Evolutionary conservation across 2,329 filamentous ascomycete genomes (phyloP).

Genomic region (Claviceps sp.): DNA sequence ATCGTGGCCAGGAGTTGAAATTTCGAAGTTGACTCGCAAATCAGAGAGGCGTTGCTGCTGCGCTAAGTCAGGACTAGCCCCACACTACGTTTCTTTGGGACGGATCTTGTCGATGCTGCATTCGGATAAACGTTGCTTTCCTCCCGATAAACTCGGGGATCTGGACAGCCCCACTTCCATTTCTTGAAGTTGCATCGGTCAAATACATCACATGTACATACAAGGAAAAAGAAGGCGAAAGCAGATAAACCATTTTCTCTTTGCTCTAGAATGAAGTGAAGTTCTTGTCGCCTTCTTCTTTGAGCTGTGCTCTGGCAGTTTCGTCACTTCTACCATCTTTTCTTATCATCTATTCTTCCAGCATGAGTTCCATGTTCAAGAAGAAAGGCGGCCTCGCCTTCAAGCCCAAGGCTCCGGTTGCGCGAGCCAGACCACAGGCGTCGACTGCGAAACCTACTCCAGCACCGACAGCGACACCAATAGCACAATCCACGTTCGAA

Average conservation of each 20-base stretch:
- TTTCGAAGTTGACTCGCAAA: slow-evolving; percentile 31
- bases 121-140: slow-evolving; percentile 21
- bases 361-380: slow-evolving; percentile 56
- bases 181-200: not conserved
- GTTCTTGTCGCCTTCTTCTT: not conserved
- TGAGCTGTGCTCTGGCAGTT: not conserved
- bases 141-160: not conserved
- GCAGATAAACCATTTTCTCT: not conserved
- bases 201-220: not conserved
- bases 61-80: slow-evolving; percentile 23
- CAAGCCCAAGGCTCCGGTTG: slow-evolving; percentile 53
- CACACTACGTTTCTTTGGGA: slow-evolving; percentile 17
- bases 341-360: slow-evolving; percentile 11
- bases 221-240: not conserved
- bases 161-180: slow-evolving; percentile 3
- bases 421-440: slow-evolving; percentile 22
- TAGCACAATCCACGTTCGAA: slow-evolving; percentile 3
- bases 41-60: slow-evolving; percentile 21
- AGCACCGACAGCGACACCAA: not conserved
- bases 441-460: slow-evolving; percentile 3
- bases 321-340: not conserved
- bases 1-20: slow-evolving; percentile 27
- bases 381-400: slow-evolving; percentile 50
- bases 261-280: not conserved
- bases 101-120: slow-evolving; percentile 20